Evolutionary conservation across 2,329 filamentous ascomycete genomes (phyloP).

Genomic region (Aureobasidium melanogenum): DNA sequence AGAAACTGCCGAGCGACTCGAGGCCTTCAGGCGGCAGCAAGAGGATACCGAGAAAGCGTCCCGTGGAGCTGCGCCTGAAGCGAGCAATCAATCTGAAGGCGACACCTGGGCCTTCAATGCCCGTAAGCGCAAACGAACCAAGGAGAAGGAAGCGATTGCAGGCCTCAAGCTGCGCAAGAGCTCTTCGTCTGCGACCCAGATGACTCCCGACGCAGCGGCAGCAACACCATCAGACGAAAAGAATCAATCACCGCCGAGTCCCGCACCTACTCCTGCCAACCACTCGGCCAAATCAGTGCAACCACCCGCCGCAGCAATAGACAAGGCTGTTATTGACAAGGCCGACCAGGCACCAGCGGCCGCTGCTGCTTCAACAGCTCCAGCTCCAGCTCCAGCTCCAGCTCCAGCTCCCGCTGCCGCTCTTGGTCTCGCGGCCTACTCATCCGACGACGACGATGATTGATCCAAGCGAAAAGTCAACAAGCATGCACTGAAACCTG

Average conservation of each 20-base stretch:
- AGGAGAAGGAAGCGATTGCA: slow-evolving; percentile 29
- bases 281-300: slow-evolving; percentile 1
- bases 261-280: neutral
- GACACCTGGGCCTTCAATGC: slow-evolving; percentile 42
- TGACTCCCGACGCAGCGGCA: neutral
- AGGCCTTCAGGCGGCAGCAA: slow-evolving; percentile 49
- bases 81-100: slow-evolving; percentile 24
- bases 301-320: neutral
- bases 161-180: slow-evolving; percentile 37
- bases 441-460: slow-evolving; percentile 10
- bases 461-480: neutral
- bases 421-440: slow-evolving; percentile 10
- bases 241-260: neutral
- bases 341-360: neutral
- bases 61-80: slow-evolving; percentile 26
- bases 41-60: slow-evolving; percentile 48
- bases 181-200: slow-evolving; percentile 18
- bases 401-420: slow-evolving; percentile 1
- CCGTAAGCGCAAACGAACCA: slow-evolving; percentile 44
- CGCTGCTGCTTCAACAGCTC: neutral
- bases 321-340: neutral
- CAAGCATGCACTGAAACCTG: neutral
- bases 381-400: neutral
- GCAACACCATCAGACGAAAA: neutral
- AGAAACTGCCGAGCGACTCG: slow-evolving; percentile 51